phyloP scores from a whole-genome alignment of 169 alveolate genomes.

The Eimeria nieschulzi region DNA sequence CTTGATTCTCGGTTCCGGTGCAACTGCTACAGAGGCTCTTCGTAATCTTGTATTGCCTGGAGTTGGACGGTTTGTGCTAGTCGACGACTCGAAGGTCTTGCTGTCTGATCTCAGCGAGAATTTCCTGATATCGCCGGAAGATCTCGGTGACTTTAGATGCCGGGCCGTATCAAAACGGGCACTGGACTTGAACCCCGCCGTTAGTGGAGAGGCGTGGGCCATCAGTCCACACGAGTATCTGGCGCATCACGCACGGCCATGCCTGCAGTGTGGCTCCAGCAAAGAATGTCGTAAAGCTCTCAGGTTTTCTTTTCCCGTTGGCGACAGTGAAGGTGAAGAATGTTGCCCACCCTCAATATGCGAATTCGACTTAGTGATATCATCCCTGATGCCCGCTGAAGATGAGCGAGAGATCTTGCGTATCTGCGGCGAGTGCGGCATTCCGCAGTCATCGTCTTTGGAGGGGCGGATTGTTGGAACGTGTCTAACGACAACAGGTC shows the following conservation, averaged over 20 bases:
- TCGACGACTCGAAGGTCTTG: slow-evolving; percentile 83
- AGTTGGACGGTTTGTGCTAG: slow-evolving; percentile 83
- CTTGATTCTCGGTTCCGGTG: slow-evolving; percentile 83
- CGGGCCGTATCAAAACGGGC: slow-evolving; percentile 78
- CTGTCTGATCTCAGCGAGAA: slow-evolving; percentile 86
- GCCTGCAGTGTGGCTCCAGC: not conserved
- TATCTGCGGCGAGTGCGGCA: not conserved
- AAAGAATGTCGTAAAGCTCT: not conserved
- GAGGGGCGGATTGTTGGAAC: not conserved
- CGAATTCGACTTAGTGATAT: not conserved
- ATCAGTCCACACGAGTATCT: slow-evolving; percentile 43
- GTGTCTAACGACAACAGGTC: not conserved
- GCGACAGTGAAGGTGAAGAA: not conserved
- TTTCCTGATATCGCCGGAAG: slow-evolving; percentile 82
- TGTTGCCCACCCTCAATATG: not conserved
- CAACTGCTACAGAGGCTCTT: slow-evolving; percentile 86
- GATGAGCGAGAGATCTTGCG: not conserved
- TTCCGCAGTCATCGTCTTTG: not conserved
- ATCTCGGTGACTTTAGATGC: slow-evolving; percentile 84
- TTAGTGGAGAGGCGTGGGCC: slow-evolving; percentile 80
- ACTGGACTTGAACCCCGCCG: slow-evolving; percentile 89
- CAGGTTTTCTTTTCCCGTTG: not conserved
- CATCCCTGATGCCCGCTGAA: slow-evolving; percentile 2
- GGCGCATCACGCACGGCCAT: not conserved
- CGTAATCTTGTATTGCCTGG: slow-evolving; percentile 90